Base-by-base conservation (phyloP, 2,329 filamentous ascomycete genomes). In the Colletotrichum noveboracense region DNA sequence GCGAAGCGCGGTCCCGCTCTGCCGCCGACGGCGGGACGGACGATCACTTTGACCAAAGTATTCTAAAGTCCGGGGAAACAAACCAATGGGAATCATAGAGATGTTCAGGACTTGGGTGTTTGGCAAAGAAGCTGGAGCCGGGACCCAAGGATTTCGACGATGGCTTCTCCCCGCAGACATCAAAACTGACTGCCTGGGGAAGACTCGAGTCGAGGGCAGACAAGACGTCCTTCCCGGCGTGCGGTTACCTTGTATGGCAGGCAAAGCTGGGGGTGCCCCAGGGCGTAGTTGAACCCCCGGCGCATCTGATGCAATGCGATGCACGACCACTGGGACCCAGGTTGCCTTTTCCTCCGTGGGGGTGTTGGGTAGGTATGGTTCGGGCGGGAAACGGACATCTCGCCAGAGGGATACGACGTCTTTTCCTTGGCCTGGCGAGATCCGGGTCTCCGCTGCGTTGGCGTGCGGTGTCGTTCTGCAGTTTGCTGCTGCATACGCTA, bases 241-340 rank as follows among this genome's bases (percentile, higher is more conserved):
- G 7, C 7, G 7, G 32, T 68, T 60, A 14, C 66, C 66, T 14
- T 26, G 66, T 68, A 24, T 32, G 52, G 66, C 66, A 60, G 66
- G 66, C 16, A 21, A 13, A 21, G 43, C 43, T 52, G 43, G 43
- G 52, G n/a, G 32, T 32, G 36, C 32, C 30, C n/a, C 28, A 34
- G 66, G 66, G 52, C 58, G 38, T 24, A n/a, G 21, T 38, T 3
- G 48, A 13, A 0, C 2, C 21, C 34, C 34, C 21, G 16, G 32
- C 61, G 62, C 60, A 71, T 71, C 56, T 75, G 69, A 73, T 73
- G 73, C 73, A 73, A 60, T 73, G 73, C 73, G 48, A 73, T 73
- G 73, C 73, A 73, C 38, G 70, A 26, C 58, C 28, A 32, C 69
- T 32, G 56, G 30, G 24, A 21, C 24, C 62, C 36, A 28, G 24